Evolutionary conservation across 192 early-diverging fungal genomes (phyloP), one percentile per base, ranked within the genome.

Genomic region (Coemansia asiatica): DNA sequence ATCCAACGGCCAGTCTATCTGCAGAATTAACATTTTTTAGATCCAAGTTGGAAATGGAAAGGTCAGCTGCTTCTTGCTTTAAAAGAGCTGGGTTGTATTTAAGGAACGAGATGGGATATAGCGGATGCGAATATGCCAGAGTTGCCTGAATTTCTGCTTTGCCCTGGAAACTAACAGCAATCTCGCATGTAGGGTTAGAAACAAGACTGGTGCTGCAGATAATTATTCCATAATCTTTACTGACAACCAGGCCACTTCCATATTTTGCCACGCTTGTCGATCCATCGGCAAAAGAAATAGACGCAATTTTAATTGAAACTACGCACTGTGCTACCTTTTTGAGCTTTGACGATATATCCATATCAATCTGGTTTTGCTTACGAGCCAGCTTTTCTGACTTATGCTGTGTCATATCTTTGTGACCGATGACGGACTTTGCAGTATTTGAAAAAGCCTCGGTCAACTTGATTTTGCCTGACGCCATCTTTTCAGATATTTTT

Each of bases 91-190:
- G 28, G 19, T 57, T 19, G 28, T 33, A 57, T 23, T 57, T 57
- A 33, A 57, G 27, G 29, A 57, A 57, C 1, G 56, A 57, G 9
- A 57, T 57, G 16, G 56, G 56, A 36, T 57, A 57, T 1, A 57
- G 28, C 9, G 56, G 56, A 57, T 57, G 56, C 9, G 56, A 36
- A 31, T 57, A 57, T 26, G 51, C 51, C 12, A 54, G 51, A 6
- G 47, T 25, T 23, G 21, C 51, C 15, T 23, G 13, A 18, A 54
- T 54, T 13, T 54, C 25, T 3, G 12, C 13, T 27, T 27, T 23
- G 4, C 27, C 22, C 10, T 54, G 25, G 27, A 54, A 54, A 16
- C 26, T 54, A 9, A 54, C 51, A 8, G 2, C 10, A 19, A 54
- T 54, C 51, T 54, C 25, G 10, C 51, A 12, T 23, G 51, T 54